Base-by-base conservation (phyloP, 2,329 filamentous ascomycete species). In the Fusarium vanettenii region DNA sequence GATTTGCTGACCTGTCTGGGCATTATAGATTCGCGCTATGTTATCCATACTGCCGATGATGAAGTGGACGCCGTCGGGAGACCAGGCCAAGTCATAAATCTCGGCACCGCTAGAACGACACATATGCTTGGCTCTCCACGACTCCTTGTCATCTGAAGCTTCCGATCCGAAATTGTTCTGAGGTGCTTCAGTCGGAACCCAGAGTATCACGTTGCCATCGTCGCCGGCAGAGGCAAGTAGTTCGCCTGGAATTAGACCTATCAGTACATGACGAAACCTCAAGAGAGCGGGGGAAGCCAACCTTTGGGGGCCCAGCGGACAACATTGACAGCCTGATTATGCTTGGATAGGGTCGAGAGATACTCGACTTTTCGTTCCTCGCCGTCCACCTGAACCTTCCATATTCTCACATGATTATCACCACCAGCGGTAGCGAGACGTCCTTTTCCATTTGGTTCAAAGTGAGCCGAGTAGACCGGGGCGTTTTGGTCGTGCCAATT, bases 21-120 rank as follows among this genome's bases (percentile, higher is more conserved):
- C 94, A 84, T 97, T 98, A 87, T 98, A 98, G 78, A 99, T 98
- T 69, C 96, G 91, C 68, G 97, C 95, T 81, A 98, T 93, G 82
- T 99, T 99, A 86, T 99, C 97, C 95, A 99, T 98, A 85, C 97
- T 98, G 43, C 97, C 97, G 27, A 97, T 98, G 79, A 99, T 98
- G 86, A 99, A 98, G 85, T 97, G 97, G 43, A 92, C 87, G 43
- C 94, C 95, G 83, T 99, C 97, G n/a, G 97, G 97, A 59, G 97
- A 98, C 97, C 97, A 99, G 60, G 97, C 97, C 67, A 99, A 87
- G 83, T 99, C 97, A 85, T 99, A 99, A 76, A 99, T 98, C 83
- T 99, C 97, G 13, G 95, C 95, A 39, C 95, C 96, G 72, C 94
- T 94, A 55, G 95, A 97, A 72, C 97, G 92, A 84, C 95, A 98